Percentiles rank a stretch among this genome's conserved stretches.
These are phyloP conservation scores for Coriolopsis trogii DNA, from an alignment of 1,284 basidiomycete species.

Conservation along the genomic window DNA sequence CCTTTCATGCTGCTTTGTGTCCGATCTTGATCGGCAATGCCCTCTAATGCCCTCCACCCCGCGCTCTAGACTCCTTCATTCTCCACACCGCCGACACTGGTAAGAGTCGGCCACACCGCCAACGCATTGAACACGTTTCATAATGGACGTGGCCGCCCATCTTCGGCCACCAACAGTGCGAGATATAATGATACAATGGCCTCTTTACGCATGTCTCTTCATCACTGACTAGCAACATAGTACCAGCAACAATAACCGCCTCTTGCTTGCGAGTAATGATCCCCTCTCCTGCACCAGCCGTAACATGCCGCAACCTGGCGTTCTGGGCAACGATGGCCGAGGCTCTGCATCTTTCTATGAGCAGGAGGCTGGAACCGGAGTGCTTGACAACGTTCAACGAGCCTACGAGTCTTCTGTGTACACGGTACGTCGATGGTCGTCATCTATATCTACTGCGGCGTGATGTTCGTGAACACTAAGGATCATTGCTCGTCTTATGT, in stretches of 20 bases:
- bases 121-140: neutral
- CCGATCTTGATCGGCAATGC: constrained; percentile 11
- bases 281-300: neutral
- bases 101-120: neutral
- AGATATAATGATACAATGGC: constrained; percentile 7
- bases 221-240: neutral
- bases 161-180: neutral
- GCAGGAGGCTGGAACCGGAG: no score
- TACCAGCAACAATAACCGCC: no score
- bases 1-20: neutral
- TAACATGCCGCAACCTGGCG: neutral
- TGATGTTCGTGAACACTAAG: no score
- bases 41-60: neutral
- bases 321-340: neutral
- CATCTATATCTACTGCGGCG: no score
- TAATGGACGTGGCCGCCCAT: neutral
- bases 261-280: neutral
- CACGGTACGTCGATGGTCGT: no score
- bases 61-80: constrained; percentile 3
- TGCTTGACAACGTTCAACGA: no score
- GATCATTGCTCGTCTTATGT: no score
- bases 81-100: no score
- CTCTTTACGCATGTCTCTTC: neutral
- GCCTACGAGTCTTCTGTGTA: no score
- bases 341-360: neutral